These are phyloP conservation scores for Triticum timopheevii DNA, from an alignment of 176 grass and related monocot species.

Conservation along the genomic window DNA sequence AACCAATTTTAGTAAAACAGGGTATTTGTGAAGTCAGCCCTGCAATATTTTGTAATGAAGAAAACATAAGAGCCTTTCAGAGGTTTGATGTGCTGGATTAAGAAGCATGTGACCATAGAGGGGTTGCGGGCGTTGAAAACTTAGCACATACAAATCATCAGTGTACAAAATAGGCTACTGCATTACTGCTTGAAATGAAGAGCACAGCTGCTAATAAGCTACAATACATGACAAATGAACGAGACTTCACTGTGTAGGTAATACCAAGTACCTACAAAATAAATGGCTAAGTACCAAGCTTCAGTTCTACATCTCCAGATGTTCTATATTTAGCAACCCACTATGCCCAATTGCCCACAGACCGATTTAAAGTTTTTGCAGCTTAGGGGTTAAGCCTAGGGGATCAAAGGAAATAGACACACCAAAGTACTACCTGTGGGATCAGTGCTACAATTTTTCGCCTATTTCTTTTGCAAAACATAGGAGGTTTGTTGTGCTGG, in stretches of 20 bases:
- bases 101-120: no score
- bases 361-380: not conserved
- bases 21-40: not conserved
- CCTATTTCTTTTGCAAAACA: not conserved
- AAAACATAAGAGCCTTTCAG: not conserved
- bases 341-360: no score
- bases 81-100: no score
- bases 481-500: not conserved
- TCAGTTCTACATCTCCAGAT: no score
- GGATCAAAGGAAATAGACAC: not conserved
- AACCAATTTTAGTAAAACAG: not conserved
- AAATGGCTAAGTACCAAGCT: no score
- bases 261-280: no score
- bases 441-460: not conserved
- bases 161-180: no score
- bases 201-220: no score
- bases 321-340: not conserved
- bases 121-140: no score
- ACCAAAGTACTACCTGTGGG: no score
- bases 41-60: not conserved
- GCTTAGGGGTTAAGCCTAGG: not conserved
- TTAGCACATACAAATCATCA: no score
- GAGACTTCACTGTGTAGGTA: not conserved
- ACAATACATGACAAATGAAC: rapidly evolving
- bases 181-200: no score